Percentiles rank a stretch among this genome's conserved stretches.
phyloP scores from a whole-genome alignment of 2,329 filamentous ascomycete species.

The Colletotrichum liriopes region DNA sequence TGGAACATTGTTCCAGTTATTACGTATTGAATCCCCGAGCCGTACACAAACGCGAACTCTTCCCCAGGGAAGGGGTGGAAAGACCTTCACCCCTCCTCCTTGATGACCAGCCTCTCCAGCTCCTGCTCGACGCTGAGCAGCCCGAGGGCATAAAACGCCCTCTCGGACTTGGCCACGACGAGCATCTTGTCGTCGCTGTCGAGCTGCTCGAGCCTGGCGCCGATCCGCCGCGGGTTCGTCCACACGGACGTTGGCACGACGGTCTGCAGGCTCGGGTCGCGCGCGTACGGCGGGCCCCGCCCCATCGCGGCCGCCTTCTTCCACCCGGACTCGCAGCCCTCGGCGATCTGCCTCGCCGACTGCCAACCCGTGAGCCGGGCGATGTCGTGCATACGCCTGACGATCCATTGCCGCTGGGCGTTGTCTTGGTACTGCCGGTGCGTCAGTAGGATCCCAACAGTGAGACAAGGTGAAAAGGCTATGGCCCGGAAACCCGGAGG shows the following conservation, averaged over 20 bases:
- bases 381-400: conserved; percentile 82
- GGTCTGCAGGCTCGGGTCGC: conserved; percentile 58
- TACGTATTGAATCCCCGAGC: conserved; percentile 8
- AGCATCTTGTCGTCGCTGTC: conserved; percentile 62
- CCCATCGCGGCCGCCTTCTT: conserved; percentile 80
- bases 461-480: not conserved
- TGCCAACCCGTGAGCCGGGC: conserved; percentile 89
- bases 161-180: conserved; percentile 74
- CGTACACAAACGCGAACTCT: conserved; percentile 1
- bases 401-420: conserved; percentile 82
- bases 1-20: too few relatives aligned
- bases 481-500: not conserved
- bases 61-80: too few relatives aligned
- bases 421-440: conserved; percentile 76
- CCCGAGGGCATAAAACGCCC: conserved; percentile 83
- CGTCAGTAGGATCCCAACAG: conserved; percentile 39
- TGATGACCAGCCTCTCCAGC: conserved; percentile 74
- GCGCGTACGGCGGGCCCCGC: conserved; percentile 81
- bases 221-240: conserved; percentile 67
- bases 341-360: conserved; percentile 84
- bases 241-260: conserved; percentile 60
- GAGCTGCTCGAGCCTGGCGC: conserved; percentile 66
- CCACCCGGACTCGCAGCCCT: conserved; percentile 90
- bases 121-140: conserved; percentile 85
- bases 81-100: conserved; percentile 51